phyloP scores from a whole-genome alignment of 371 early-diverging fungal species.

The Lichtheimia hyalospora region DNA sequence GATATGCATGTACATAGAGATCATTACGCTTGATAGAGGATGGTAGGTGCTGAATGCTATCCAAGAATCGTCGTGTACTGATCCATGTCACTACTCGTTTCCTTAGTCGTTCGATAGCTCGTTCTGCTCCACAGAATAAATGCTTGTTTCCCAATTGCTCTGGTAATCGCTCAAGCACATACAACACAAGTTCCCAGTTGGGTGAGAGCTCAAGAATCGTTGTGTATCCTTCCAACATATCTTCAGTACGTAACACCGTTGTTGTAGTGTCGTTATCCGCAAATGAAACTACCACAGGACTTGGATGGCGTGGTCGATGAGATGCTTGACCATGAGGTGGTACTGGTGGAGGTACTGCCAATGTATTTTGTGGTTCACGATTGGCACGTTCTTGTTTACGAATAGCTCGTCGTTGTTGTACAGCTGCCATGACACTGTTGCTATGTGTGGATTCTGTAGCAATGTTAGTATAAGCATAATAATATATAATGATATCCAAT shows the following conservation, averaged over 20 bases:
- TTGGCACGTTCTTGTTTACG: not conserved
- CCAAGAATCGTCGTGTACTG: constrained; percentile 52
- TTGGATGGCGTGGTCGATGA: constrained; percentile 45
- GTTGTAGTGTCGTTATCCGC: constrained; percentile 26
- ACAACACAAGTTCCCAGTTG: constrained; percentile 64
- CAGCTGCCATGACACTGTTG: constrained; percentile 4
- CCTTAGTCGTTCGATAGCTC: constrained; percentile 55
- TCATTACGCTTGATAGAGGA: constrained; percentile 60
- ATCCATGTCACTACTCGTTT: constrained; percentile 54
- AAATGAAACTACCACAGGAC: constrained; percentile 17
- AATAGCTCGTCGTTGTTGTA: constrained; percentile 4
- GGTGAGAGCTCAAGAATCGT: constrained; percentile 61
- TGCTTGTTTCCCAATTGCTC: constrained; percentile 74
- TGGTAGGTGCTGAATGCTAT: constrained; percentile 55
- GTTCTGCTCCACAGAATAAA: constrained; percentile 62
- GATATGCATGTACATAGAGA: constrained; percentile 65
- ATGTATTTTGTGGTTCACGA: constrained; percentile 8
- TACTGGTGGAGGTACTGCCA: constrained; percentile 23
- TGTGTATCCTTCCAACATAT: constrained; percentile 53
- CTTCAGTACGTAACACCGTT: constrained; percentile 23
- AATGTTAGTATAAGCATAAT: not conserved
- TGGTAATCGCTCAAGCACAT: constrained; percentile 64
- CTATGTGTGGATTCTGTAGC: not conserved
- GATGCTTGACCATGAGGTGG: constrained; percentile 1
- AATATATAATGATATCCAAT: not conserved